Evolutionary conservation across 2,329 filamentous ascomycete species (phyloP), one percentile per base, ranked within the genome.

Genomic region (Rhinocladiella similis): DNA sequence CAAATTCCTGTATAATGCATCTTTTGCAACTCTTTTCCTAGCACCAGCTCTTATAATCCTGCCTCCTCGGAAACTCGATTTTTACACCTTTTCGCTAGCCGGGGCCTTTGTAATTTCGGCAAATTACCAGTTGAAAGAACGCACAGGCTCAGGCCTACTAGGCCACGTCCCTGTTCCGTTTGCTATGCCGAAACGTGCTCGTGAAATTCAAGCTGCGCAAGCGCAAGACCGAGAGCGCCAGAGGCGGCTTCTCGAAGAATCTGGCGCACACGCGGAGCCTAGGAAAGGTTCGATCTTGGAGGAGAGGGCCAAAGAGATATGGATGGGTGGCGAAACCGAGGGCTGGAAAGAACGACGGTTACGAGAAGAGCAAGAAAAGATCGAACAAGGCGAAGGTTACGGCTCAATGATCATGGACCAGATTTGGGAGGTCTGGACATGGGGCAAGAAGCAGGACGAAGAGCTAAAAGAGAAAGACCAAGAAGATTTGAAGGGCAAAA

Each of bases 21-120:
- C 82, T 14, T 69, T 83, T 29, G 73, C 70, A 53, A 73, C 77
- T 47, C 68, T 82, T 25, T 66, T 86, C 18, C 67, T 77, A 47
- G 83, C 80, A 57, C 84, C 84, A 0, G 61, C 80, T 7, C 74
- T 86, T 49, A 77, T 79, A 47, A 66, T 78, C 14, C 70, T 86
- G 9, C 84, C 84, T 9, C 84, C 84, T 1, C 81, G 84, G 45
- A 86, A 86, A 70, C 70, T 87, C 48, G 83, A 86, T 66, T 65
- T 81, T 51, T 85, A 83, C 71, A 86, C 83, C 16, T 74, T 83
- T 63, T 74, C 74, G 0, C 76, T 86, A 6, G 70, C 75, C 41
- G 69, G 75, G 25, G 75, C 76, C 1, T 81, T 78, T 63, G 69
- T 77, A 54, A 71, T 77, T 33, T 79, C 77, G 7, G 77, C 77